Base-by-base conservation (phyloP, 2,329 filamentous ascomycete species). In the Metarhizium album region DNA sequence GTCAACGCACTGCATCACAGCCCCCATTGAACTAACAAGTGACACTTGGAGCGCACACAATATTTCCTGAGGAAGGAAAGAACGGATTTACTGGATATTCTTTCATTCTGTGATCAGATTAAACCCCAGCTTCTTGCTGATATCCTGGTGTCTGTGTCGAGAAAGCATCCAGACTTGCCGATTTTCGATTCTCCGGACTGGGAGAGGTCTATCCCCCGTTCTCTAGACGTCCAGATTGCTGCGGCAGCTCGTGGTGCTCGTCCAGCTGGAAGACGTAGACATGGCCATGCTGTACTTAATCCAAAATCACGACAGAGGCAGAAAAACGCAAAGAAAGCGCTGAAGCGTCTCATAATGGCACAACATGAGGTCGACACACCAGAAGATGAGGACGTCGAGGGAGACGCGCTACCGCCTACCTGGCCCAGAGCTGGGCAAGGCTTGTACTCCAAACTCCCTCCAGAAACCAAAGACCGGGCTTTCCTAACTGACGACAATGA, bases 181-280 rank as follows among this genome's bases (percentile, higher is more conserved):
- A 66, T 73, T 3, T 73, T 72, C 51, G 58, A 65, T 52, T 66
- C 66, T 0, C 70, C 70, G 6, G 65, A 71, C 51, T 73, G 71
- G 71, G 62, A 66, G 29, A 43, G 6, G 11, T n/a, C 46, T 1
- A 20, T 51, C 11, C 7, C 24, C 16, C 45, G 53, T 14, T 55
- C 60, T 33, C 22, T 50, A 3, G 22, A 42, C 29, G 33, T 43
- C 38, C n/a, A 37, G 38, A 16, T 23, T 40, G 42, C 20, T 20
- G n/a, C 50, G 9, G 38, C 42, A 18, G 24, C 16, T 14, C 24
- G 24, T 53, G 47, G 51, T 45, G 49, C n/a, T 45, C 57, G 52
- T 22, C 45, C 54, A 3, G 54, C 52, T 5, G 58, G 60, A 20
- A 59, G 58, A 22, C 55, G 61, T 8, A 60, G 67, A 11, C 62